Evolutionary conservation across 148 eudicot species (phyloP), one percentile per base, ranked within the genome.

Genomic region (Cornus kousa): DNA sequence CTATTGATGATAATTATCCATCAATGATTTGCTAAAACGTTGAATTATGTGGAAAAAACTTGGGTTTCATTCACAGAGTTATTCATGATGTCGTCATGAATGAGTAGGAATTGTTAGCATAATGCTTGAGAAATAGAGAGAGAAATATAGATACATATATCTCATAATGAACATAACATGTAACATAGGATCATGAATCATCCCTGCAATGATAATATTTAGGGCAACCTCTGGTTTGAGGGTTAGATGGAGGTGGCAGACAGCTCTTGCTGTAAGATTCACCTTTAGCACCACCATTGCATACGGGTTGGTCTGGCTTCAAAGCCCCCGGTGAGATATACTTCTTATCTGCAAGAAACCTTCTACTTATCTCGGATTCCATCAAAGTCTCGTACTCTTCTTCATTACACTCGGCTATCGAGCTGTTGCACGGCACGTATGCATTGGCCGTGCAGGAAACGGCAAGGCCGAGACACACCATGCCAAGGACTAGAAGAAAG

Each of bases 301-400:
- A 94, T 13, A 87, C 94, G 0, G 98, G 98, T 57, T 92, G 82
- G 68, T 90, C 91, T 79, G 83, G 85, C 73, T 79, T 88, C 62
- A 91, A 74, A 32, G 96, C 93, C 0, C 93, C 91, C 4, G 78
- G 77, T 0, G 97, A 86, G 46, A 92, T 94, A 81, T 94, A 87
- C 67, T 33, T 89, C 68, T 75, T 85, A 37, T 74, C 50, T 75
- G 68, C 83, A 0, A 89, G 86, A 57, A 90, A 39, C 74, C 94
- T 87, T 68, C 87, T 78, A 68, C 83, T 85, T 7, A 76, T 77
- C 17, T 91, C 91, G 0, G 92, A 87, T 24, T 74, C 85, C 94
- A 90, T 87, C 78, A 89, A 62, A 68, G 79, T 69, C 85, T 88
- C 98, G 28, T 28, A 28, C 76, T 19, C 7, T 82, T 82, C 89